A percentile compares a stretch with the other conserved stretches of the same genome.
These are phyloP conservation scores for Tulasnella sp. DNA, from an alignment of 768 basidiomycete genomes.

Conservation along the genomic window DNA sequence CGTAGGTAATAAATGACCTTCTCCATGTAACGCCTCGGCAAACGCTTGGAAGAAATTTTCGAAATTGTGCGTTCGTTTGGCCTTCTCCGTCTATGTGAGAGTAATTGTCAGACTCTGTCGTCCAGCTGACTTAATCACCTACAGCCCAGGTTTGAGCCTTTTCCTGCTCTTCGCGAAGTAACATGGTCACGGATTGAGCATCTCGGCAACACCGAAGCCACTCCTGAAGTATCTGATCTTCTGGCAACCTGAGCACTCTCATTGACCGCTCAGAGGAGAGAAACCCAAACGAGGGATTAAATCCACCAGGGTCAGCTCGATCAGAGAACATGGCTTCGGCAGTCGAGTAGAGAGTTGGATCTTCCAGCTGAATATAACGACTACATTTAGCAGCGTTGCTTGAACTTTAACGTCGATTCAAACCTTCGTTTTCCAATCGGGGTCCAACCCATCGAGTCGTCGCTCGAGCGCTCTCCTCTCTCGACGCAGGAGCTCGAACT, in stretches of 20 bases:
- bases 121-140: slow-evolving; percentile 32
- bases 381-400: neutral
- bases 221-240: slow-evolving; percentile 37
- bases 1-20: slow-evolving; percentile 35
- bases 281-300: slow-evolving; percentile 40
- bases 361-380: slow-evolving; percentile 38
- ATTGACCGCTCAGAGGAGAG: slow-evolving; percentile 44
- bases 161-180: slow-evolving; percentile 49
- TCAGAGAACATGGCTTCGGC: slow-evolving; percentile 37
- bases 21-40: slow-evolving; percentile 42
- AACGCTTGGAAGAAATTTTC: slow-evolving; percentile 56
- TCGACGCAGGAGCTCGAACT: slow-evolving; percentile 50
- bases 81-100: slow-evolving; percentile 47
- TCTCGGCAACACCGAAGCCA: slow-evolving; percentile 50
- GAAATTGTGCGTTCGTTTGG: slow-evolving; percentile 59
- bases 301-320: neutral
- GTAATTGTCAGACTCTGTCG: neutral
- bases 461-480: slow-evolving; percentile 48
- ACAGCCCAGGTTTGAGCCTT: slow-evolving; percentile 48
- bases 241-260: slow-evolving; percentile 45
- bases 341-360: slow-evolving; percentile 37
- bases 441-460: slow-evolving; percentile 37
- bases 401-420: neutral
- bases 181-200: slow-evolving; percentile 40
- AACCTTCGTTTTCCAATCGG: slow-evolving; percentile 41